Evolutionary conservation across 2,329 filamentous ascomycete genomes (phyloP), one percentile per base, ranked within the genome.

Genomic region (Chalaropsis ovoidea): DNA sequence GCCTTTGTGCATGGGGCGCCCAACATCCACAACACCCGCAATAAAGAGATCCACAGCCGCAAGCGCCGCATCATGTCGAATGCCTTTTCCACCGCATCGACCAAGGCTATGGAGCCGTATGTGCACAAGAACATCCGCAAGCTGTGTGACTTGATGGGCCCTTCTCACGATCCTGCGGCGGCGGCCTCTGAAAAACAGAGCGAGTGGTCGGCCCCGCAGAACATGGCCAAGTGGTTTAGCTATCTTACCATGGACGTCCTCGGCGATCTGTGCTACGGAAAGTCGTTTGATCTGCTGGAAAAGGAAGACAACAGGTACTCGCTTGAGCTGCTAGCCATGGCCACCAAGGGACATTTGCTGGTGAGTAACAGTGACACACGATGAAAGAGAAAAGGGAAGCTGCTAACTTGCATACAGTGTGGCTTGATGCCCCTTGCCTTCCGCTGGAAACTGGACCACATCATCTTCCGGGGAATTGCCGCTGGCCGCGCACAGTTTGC

Each of bases 51-150:
- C 52, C 87, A 90, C 72, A 86, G 86, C 39, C 83, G 86, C 64
- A 89, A 90, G 78, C 79, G 87, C 47, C 80, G 86, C 31, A 86
- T 89, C 35, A 77, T 90, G 43, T 85, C 84, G n/a, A 85, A 88
- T 70, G 87, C 85, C 41, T 90, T 90, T 73, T 84, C 83, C 0
- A 85, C 87, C 66, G 76, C 78, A 49, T 85, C 86, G 64, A 79
- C 87, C 71, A 85, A 83, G 75, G 81, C 83, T 71, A 86, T 88
- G 80, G 85, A 89, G 74, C 78, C 81, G 67, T 85, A 86, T 69
- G 84, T 89, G 68, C 75, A 88, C 10, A 76, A 79, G 69, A 86
- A 88, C 71, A 79, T 88, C 60, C 78, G 85, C n/a, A 82, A 82
- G 22, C 86, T 89, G 69, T 87, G 85, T 71, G 78, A 82, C 24